Evolutionary conservation across 1,284 basidiomycete species (phyloP).

Genomic region (Fereydounia khargensis): DNA sequence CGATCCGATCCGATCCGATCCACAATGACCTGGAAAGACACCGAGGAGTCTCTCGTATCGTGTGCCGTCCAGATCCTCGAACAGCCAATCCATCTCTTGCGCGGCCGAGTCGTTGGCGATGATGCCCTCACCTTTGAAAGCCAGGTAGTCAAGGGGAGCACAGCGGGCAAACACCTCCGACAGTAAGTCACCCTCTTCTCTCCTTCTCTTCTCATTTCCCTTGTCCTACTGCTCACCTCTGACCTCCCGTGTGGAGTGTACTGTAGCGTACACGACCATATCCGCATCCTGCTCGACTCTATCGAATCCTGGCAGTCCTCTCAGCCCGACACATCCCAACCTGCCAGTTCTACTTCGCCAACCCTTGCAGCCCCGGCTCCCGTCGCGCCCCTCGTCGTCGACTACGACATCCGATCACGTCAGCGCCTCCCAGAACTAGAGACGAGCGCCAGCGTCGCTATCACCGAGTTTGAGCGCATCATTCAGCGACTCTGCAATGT

Average conservation of each 20-base stretch:
- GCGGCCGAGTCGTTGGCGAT: constrained; percentile 21
- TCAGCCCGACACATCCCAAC: not conserved
- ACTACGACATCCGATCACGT: constrained; percentile 41
- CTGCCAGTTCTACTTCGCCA: constrained; percentile 1
- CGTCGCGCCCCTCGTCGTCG: too few relatives aligned
- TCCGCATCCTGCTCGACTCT: constrained; percentile 36
- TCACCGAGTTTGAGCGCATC: constrained; percentile 31
- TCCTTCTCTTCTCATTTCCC: not conserved
- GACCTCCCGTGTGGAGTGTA: not conserved
- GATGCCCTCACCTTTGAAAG: constrained; percentile 18
- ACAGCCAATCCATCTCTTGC: constrained; percentile 35
- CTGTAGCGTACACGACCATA: constrained; percentile 35
- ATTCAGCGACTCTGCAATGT: constrained; percentile 13
- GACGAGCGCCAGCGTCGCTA: constrained; percentile 14
- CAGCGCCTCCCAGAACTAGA: constrained; percentile 24
- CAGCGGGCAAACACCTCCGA: constrained; percentile 45
- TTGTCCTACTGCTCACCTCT: not conserved
- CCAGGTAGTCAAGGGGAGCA: constrained; percentile 29
- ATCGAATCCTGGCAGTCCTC: constrained; percentile 17
- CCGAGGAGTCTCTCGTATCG: constrained; percentile 32
- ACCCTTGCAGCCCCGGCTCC: too few relatives aligned
- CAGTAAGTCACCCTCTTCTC: constrained; percentile 18
- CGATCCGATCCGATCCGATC: too few relatives aligned
- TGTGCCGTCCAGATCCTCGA: constrained; percentile 43
- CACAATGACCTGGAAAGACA: constrained; percentile 17